Percentiles rank a stretch among this genome's conserved stretches.
These are phyloP conservation scores for Populus hybrid DNA, from an alignment of 441 rosid species.

Conservation along the genomic window DNA sequence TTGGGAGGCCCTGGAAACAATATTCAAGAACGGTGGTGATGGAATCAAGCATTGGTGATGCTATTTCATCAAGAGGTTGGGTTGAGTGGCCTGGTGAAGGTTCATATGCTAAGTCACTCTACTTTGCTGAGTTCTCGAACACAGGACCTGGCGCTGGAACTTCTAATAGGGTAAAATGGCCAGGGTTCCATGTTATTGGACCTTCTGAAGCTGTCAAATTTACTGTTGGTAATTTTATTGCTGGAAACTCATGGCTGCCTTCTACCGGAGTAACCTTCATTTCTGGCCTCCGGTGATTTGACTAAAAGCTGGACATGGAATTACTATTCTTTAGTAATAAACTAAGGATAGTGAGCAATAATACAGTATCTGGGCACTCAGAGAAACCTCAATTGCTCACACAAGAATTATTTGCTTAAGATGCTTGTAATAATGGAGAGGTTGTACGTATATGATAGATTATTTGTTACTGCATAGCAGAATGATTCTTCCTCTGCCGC, in stretches of 20 bases:
- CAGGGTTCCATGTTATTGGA: constrained; percentile 46
- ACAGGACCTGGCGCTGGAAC: constrained; percentile 45
- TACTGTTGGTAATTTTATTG: constrained; percentile 44
- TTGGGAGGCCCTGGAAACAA: constrained; percentile 77
- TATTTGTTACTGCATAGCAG: not conserved
- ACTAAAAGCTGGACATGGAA: not conserved
- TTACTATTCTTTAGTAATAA: not conserved
- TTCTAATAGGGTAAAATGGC: constrained; percentile 44
- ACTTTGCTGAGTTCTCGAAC: constrained; percentile 51
- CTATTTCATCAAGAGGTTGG: constrained; percentile 58
- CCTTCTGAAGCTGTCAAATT: constrained; percentile 40
- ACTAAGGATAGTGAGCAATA: not conserved
- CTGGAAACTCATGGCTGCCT: constrained; percentile 56
- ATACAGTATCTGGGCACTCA: not conserved
- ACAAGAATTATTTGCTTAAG: not conserved
- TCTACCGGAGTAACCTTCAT: constrained; percentile 51
- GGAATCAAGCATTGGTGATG: constrained; percentile 52
- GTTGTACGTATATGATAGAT: not conserved
- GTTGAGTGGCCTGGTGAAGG: constrained; percentile 59
- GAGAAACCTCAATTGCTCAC: not conserved
- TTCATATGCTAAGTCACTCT: constrained; percentile 31
- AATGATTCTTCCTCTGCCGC: not conserved
- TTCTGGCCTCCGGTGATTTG: constrained; percentile 40
- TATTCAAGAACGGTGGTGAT: constrained; percentile 73
- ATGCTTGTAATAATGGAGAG: not conserved